These are phyloP conservation scores for Alternaria arbusti DNA, from an alignment of 2,329 filamentous ascomycete genomes.

Conservation along the genomic window DNA sequence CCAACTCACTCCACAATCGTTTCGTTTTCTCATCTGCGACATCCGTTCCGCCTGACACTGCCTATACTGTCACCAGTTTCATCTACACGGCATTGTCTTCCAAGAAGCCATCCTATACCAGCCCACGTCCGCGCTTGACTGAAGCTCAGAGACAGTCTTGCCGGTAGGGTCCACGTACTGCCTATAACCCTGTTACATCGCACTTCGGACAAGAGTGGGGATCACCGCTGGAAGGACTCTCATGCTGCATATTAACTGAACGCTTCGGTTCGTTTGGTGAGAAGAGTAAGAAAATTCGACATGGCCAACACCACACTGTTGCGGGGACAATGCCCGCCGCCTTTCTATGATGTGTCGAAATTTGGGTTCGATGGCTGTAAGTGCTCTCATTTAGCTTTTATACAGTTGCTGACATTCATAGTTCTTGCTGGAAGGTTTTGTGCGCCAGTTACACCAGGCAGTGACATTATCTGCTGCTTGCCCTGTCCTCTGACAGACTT, in stretches of 20 bases:
- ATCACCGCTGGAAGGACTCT: constrained; percentile 11
- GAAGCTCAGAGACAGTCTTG: constrained; percentile 8
- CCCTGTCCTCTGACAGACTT: constrained; percentile 89
- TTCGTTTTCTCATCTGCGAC: constrained; percentile 27
- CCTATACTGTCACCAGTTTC: constrained; percentile 2
- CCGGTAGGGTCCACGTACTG: constrained; percentile 11
- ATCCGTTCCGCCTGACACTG: constrained; percentile 20
- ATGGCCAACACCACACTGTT: constrained; percentile 33
- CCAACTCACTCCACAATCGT: constrained; percentile 20
- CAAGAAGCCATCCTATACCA: constrained; percentile 13
- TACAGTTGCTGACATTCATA: constrained; percentile 47
- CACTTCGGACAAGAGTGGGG: background rate
- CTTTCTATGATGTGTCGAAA: constrained; percentile 69
- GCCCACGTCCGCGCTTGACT: constrained; percentile 11
- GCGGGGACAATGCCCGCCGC: constrained; percentile 67
- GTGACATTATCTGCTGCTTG: constrained; percentile 74
- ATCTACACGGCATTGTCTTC: constrained; percentile 2
- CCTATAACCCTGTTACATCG: background rate
- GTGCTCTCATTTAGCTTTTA: constrained; percentile 34
- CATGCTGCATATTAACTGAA: constrained; percentile 30
- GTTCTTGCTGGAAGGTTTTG: constrained; percentile 65
- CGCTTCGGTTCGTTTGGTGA: constrained; percentile 30
- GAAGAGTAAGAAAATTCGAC: background rate
- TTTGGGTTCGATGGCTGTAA: constrained; percentile 74
- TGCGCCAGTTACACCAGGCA: constrained; percentile 47